phyloP scores from a whole-genome alignment of 2,329 filamentous ascomycete genomes.

The Leptographium wingfieldii region DNA sequence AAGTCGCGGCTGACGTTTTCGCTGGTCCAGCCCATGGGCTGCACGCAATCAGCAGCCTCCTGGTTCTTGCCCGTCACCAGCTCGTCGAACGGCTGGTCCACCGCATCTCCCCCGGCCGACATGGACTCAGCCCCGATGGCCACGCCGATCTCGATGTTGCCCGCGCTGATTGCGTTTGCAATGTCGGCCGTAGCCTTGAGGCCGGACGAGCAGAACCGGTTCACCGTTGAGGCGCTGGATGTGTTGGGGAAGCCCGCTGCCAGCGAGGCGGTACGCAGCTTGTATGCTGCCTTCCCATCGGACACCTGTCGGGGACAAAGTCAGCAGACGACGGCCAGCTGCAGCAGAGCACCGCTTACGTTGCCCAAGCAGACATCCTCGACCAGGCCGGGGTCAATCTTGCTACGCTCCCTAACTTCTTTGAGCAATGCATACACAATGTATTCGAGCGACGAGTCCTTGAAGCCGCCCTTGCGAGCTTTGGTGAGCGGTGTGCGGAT shows the following conservation, averaged over 20 bases:
- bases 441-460: constrained; percentile 84
- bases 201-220: constrained; percentile 95
- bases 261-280: constrained; percentile 75
- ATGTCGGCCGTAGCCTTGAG: constrained; percentile 94
- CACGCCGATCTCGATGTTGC: constrained; percentile 76
- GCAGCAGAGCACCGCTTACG: constrained; percentile 30
- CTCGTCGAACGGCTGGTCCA: constrained; percentile 63
- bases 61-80: constrained; percentile 58
- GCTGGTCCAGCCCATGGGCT: constrained; percentile 95
- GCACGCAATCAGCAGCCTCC: constrained; percentile 74
- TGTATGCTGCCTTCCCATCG: constrained; percentile 79
- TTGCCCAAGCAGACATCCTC: constrained; percentile 92
- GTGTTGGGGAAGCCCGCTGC: constrained; percentile 93
- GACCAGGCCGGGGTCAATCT: constrained; percentile 65
- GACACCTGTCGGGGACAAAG: constrained; percentile 45
- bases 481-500: constrained; percentile 82
- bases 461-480: constrained; percentile 83
- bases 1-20: constrained; percentile 95
- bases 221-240: constrained; percentile 65
- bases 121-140: constrained; percentile 85
- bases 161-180: constrained; percentile 68
- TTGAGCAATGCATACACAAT: constrained; percentile 74
- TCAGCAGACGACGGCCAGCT: not conserved
- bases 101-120: constrained; percentile 58
- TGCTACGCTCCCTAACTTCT: constrained; percentile 57